These are phyloP conservation scores for Globisporangium middletonii DNA, from an alignment of 352 stramenopile species.

Conservation along the genomic window DNA sequence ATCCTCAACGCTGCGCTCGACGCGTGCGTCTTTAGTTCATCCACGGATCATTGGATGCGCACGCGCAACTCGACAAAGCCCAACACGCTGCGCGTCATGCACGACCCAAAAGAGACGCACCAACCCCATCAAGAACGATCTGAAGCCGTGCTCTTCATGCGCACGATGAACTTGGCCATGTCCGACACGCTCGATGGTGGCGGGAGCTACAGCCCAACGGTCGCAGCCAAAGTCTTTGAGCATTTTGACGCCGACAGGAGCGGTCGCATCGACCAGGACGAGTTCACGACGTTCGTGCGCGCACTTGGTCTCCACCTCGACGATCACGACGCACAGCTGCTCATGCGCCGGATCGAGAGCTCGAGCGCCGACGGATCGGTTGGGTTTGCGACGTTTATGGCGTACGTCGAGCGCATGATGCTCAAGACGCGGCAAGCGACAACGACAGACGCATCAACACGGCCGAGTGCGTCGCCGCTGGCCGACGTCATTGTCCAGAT, in stretches of 20 bases:
- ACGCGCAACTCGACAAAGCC: conserved; percentile 26
- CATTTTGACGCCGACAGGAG: conserved; percentile 47
- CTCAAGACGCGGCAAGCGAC: not conserved
- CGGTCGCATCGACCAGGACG: conserved; percentile 45
- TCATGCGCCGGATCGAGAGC: conserved; percentile 44
- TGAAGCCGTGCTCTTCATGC: conserved; percentile 36
- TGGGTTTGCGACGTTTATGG: conserved; percentile 22
- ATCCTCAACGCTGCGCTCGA: conserved; percentile 37
- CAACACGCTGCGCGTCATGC: conserved; percentile 5
- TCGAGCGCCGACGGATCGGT: conserved; percentile 12
- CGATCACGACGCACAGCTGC: conserved; percentile 24
- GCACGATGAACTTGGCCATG: conserved; percentile 31
- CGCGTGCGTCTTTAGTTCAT: conserved; percentile 26
- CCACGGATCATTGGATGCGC: conserved; percentile 25
- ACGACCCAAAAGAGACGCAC: conserved; percentile 10
- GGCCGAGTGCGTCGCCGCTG: conserved; percentile 1
- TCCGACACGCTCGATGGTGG: conserved; percentile 11
- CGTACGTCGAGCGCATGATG: conserved; percentile 17
- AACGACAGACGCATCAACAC: not conserved
- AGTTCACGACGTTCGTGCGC: conserved; percentile 40
- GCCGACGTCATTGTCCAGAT: conserved; percentile 18
- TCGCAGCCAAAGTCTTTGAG: conserved; percentile 38
- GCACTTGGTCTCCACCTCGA: conserved; percentile 40
- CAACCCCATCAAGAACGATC: conserved; percentile 6
- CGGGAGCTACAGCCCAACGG: conserved; percentile 10